Percentiles rank a stretch among this genome's conserved stretches.
Evolutionary conservation across 768 basidiomycete species (phyloP).

Genomic region (Lentinula aciculospora): DNA sequence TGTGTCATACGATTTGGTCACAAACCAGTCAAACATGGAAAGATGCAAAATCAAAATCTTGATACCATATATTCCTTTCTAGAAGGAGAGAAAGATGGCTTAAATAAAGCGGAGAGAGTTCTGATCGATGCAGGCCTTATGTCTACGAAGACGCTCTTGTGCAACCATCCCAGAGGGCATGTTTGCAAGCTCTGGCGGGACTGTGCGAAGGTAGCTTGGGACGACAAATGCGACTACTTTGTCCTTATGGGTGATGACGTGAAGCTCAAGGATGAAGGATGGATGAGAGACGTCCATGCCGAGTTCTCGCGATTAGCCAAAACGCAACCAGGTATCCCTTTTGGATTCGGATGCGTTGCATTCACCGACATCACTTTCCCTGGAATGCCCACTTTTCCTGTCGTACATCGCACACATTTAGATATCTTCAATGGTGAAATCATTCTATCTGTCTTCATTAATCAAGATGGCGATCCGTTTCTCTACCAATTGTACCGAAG

Average conservation of each 20-base stretch:
- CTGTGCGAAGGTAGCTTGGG: conserved; percentile 41
- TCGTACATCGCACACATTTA: conserved; percentile 50
- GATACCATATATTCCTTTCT: too few species aligned
- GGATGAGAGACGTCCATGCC: conserved; percentile 38
- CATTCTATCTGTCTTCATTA: conserved; percentile 46
- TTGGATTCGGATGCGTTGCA: conserved; percentile 51
- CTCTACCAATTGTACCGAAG: conserved; percentile 57
- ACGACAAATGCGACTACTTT: conserved; percentile 43
- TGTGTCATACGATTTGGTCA: too few species aligned
- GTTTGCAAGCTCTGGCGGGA: conserved; percentile 52
- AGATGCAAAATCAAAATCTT: too few species aligned
- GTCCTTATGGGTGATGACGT: conserved; percentile 55
- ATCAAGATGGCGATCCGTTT: conserved; percentile 57
- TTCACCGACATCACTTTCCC: conserved; percentile 51
- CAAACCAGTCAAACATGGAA: too few species aligned
- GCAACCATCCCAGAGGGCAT: conserved; percentile 35
- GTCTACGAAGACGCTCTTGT: conserved; percentile 29
- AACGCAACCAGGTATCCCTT: conserved; percentile 21
- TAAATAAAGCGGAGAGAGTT: conserved; percentile 28
- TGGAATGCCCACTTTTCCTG: conserved; percentile 60
- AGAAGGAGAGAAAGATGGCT: background rate
- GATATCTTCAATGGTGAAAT: conserved; percentile 47
- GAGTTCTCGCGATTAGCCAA: conserved; percentile 31
- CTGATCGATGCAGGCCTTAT: conserved; percentile 31
- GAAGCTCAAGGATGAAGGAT: conserved; percentile 40